These are phyloP conservation scores for Butyriboletus loyo DNA, from an alignment of 768 basidiomycete species.

Conservation along the genomic window DNA sequence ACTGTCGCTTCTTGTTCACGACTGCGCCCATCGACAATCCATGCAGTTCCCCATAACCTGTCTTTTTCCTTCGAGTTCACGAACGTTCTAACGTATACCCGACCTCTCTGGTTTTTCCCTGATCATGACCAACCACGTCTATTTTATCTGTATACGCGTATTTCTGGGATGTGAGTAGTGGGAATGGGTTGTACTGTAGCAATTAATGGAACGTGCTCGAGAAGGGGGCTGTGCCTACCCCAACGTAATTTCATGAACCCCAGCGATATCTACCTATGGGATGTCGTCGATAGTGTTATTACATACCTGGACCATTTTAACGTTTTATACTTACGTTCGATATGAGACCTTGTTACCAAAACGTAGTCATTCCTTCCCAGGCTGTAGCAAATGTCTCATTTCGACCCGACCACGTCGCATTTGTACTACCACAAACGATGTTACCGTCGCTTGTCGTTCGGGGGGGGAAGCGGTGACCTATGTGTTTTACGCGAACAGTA, in stretches of 20 bases:
- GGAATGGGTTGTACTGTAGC: constrained; percentile 11
- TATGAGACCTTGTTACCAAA: too few species aligned
- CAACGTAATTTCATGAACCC: constrained; percentile 5
- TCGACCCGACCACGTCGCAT: too few species aligned
- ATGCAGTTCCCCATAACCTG: background rate
- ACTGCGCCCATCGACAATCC: constrained; percentile 2
- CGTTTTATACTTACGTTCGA: background rate
- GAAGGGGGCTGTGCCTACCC: constrained; percentile 2
- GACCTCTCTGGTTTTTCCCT: background rate
- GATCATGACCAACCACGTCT: constrained; percentile 13
- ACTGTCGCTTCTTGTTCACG: constrained; percentile 16
- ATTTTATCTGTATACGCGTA: constrained; percentile 15
- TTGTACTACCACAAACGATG: too few species aligned
- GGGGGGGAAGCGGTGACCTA: too few species aligned
- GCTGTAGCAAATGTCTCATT: too few species aligned
- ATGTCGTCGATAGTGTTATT: background rate
- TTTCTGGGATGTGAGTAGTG: constrained; percentile 6
- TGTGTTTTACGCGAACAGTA: too few species aligned
- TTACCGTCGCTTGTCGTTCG: too few species aligned
- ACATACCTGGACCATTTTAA: background rate
- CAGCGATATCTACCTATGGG: constrained; percentile 2
- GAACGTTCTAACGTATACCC: constrained; percentile 12
- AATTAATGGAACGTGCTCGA: constrained; percentile 9
- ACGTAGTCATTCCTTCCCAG: too few species aligned
- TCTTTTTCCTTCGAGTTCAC: constrained; percentile 1